Evolutionary conservation across 495 filamentous ascomycete species (phyloP), one percentile per base, ranked within the genome.

Genomic region (Lasiosphaeriaceae sp.): DNA sequence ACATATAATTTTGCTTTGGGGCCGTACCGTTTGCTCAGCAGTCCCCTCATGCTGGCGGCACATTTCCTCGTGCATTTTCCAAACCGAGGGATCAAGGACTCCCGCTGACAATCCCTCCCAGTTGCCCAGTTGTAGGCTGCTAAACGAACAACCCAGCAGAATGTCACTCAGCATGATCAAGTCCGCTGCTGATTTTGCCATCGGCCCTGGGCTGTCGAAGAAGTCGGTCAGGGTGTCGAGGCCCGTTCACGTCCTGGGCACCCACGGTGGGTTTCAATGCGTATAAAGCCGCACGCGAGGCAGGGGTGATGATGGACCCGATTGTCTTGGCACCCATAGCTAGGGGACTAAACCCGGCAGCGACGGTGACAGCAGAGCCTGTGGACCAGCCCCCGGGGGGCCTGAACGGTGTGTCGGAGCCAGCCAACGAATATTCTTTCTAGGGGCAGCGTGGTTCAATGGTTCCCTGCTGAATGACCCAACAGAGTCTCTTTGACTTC

Each of bases 281-380:
- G 54, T 79, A 80, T 5, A 82, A 50, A 1, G 68, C 75, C 11
- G 73, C 72, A 0, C 71, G 58, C 14, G 61, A 68, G 1, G 74
- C 69, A 0, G 79, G 77, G 6, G 50, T 50, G 12, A 78, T 52
- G 19, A 80, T 66, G 2, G 75, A 81, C 0, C 77, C 74, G 52
- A 71, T 64, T 3, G 80, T 79, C 53, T 82, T 79, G 2, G 75
- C 74, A 0, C 75, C 79, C 0, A 82, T 60, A 0, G 75, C 48
- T 9, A 80, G 56, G 1, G 78, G 70, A 0, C 72, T 64, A n/a
- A 75, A 77, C 16, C 76, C 76, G 47, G 75, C 72, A 9, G 75
- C 71, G 9, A 75, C 72, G 26, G 62, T 69, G 16, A 76, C 76
- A 2, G 74, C 79, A 9, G 72, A 76, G 5, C n/a, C n/a, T n/a